Evolutionary conservation across 2,329 filamentous ascomycete species (phyloP), one percentile per base, ranked within the genome.

Genomic region (Triangularia verruculosa): DNA sequence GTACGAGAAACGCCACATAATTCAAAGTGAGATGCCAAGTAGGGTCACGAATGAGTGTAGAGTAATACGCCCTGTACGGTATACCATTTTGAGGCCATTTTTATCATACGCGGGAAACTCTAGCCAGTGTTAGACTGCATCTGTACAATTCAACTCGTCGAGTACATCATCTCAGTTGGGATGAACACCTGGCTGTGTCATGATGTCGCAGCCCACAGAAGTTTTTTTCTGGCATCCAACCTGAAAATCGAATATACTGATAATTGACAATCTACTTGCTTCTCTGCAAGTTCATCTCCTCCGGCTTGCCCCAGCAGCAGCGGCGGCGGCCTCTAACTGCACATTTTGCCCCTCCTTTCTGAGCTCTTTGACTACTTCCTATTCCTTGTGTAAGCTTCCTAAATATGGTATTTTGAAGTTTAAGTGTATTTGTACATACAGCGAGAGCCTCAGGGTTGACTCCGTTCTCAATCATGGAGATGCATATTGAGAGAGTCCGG

Each of bases 391-490:
- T 54, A 2, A 54, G 22, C 27, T 22, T 27, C 22, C 12, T 15
- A n/a, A 4, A 12, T n/a, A n/a, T 12, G 3, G 34, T 4, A 15
- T 39, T 15, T 5, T 9, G 15, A 54, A 15, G 4, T 8, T 2
- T 28, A 43, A 57, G 28, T 15, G 28, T 22, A 24, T 3, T 11
- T 5, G 52, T 3, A 62, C 92, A 73, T 83, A 98, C 95, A 24
- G 94, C 93, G 30, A 99, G 81, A 1, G 94, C 95, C 75, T 98
- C 94, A 0, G 95, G 95, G 74, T 97, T 97, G 28, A 98, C 92
- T 13, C 95, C 95, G 73, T 97, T 97, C 78, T 99, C 95, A 70
- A 99, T 96, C 76, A 99, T 85, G 61, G 93, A 97, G 65, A 98
- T 94, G 77, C 95, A 99, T 67, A 97, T 91, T 2, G 93, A 97